phyloP scores from a whole-genome alignment of 495 filamentous ascomycete genomes.

The Xylaria longipes region DNA sequence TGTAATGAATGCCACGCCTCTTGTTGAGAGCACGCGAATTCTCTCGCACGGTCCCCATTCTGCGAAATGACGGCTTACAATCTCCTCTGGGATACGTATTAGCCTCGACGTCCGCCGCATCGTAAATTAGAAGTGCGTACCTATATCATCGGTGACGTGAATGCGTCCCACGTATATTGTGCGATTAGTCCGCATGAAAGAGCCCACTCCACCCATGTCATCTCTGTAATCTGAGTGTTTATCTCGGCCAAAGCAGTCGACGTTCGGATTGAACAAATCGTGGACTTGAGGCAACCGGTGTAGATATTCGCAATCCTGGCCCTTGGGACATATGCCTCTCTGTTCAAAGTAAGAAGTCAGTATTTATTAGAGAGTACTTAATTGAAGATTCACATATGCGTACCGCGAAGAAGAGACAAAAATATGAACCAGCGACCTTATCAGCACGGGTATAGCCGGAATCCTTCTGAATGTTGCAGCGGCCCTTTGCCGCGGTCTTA shows the following conservation, averaged over 20 bases:
- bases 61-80: constrained; percentile 90
- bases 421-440: constrained; percentile 74
- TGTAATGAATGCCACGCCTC: constrained; percentile 83
- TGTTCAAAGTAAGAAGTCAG: constrained; percentile 1
- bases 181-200: constrained; percentile 87
- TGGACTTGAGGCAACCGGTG: constrained; percentile 83
- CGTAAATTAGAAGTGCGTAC: not conserved
- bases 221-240: constrained; percentile 88
- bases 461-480: constrained; percentile 84
- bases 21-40: constrained; percentile 83
- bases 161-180: constrained; percentile 94
- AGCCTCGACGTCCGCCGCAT: not conserved
- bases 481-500: constrained; percentile 70
- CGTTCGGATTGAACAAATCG: constrained; percentile 86
- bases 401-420: constrained; percentile 88
- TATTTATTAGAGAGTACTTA: too few relatives aligned
- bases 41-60: constrained; percentile 95
- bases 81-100: constrained; percentile 65
- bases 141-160: constrained; percentile 93
- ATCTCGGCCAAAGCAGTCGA: constrained; percentile 93
- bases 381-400: not conserved
- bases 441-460: constrained; percentile 91
- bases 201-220: constrained; percentile 95
- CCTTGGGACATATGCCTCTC: constrained; percentile 78
- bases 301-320: constrained; percentile 91